Conservation (phyloP, 805 yeast genomes). For the Lachancea sp. region DNA sequence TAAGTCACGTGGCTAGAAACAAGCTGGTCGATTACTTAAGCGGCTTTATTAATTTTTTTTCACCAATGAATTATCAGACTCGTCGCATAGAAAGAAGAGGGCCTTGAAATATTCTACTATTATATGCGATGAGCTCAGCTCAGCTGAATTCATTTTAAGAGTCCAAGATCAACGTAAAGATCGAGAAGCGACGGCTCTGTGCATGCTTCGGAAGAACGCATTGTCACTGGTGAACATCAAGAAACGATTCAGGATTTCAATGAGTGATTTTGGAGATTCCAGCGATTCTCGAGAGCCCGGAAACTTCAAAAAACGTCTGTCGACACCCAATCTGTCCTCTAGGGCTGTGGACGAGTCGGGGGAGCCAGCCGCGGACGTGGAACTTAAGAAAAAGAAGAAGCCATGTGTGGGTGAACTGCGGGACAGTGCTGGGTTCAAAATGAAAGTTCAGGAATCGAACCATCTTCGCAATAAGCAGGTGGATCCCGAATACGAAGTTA, state of each 20-base stretch:
- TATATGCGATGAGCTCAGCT: too few relatives aligned
- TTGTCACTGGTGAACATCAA: background rate
- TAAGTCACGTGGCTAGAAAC: too few relatives aligned
- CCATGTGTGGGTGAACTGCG: conserved; percentile 13
- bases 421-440: conserved; percentile 30
- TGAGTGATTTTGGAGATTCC: background rate
- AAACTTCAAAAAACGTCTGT: conserved; percentile 5
- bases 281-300: background rate
- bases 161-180: too few relatives aligned
- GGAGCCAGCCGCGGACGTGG: background rate
- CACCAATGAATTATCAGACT: too few relatives aligned
- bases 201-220: background rate
- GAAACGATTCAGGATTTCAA: background rate
- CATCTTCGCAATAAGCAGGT: conserved; percentile 46
- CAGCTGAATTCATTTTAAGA: too few relatives aligned
- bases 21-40: too few relatives aligned
- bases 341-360: background rate
- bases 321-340: background rate
- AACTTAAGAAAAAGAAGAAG: conserved; percentile 7
- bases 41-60: too few relatives aligned
- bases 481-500: conserved; percentile 51
- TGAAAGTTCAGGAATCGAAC: conserved; percentile 21
- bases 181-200: background rate
- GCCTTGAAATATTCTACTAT: too few relatives aligned
- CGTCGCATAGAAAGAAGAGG: too few relatives aligned